Percentiles rank a stretch among this genome's conserved stretches.
Conservation (phyloP, 164 flowering plant species). For the Berberis thunbergii region DNA sequence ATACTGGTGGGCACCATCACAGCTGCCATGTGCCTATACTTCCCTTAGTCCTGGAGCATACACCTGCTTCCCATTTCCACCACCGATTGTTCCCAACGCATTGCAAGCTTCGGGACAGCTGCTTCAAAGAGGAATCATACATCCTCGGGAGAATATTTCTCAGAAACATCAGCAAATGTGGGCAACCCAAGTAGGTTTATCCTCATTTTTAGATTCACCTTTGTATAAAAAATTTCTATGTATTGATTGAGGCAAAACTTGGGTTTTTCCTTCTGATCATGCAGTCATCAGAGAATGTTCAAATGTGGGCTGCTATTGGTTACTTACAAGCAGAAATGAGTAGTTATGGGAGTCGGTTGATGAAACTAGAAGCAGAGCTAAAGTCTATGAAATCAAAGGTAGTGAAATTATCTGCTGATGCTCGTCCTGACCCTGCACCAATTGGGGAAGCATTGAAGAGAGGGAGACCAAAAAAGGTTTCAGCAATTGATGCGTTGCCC, state of each 20-base stretch:
- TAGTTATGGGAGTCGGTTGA: slow-evolving; percentile 18
- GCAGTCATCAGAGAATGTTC: slow-evolving; percentile 38
- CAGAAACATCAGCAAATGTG: slow-evolving; percentile 39
- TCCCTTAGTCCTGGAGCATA: slow-evolving; percentile 10
- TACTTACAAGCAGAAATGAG: slow-evolving; percentile 28
- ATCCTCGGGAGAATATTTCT: slow-evolving; percentile 22
- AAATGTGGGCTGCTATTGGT: slow-evolving; percentile 21
- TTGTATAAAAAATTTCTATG: no score
- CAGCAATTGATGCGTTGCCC: neutral
- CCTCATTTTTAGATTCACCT: neutral
- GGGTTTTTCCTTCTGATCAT: slow-evolving; percentile 6
- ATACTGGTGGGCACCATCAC: slow-evolving; percentile 26
- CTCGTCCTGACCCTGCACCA: neutral
- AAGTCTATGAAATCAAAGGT: slow-evolving; percentile 15
- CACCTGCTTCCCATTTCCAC: slow-evolving; percentile 11
- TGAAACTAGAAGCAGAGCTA: slow-evolving; percentile 29
- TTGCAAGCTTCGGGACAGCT: slow-evolving; percentile 8
- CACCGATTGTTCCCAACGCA: slow-evolving; percentile 7
- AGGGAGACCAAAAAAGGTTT: neutral
- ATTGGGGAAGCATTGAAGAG: neutral
- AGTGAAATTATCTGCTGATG: slow-evolving; percentile 8
- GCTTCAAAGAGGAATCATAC: slow-evolving; percentile 24
- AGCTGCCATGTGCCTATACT: slow-evolving; percentile 14
- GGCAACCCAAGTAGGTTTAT: slow-evolving; percentile 31
- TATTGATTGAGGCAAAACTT: no score